Percentiles rank a stretch among this genome's conserved stretches.
These are phyloP conservation scores for Cladophialophora exuberans DNA, from an alignment of 2,329 filamentous ascomycete genomes.

Conservation along the genomic window DNA sequence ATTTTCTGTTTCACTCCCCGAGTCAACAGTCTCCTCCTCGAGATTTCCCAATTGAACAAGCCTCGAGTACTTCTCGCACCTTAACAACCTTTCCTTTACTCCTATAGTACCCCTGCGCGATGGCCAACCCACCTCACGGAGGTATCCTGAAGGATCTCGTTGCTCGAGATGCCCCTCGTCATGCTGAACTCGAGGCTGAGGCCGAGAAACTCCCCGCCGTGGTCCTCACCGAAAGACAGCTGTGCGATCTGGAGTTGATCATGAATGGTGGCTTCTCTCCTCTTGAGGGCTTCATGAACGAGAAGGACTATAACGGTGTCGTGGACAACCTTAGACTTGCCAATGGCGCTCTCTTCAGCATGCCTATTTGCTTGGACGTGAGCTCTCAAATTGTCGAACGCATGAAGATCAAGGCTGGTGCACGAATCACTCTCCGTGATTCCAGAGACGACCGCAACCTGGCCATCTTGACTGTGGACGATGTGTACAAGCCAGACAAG, in stretches of 20 bases:
- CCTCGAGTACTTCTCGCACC: background rate
- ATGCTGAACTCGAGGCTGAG: constrained; percentile 77
- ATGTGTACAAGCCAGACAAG: constrained; percentile 96
- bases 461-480: constrained; percentile 92
- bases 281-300: constrained; percentile 96
- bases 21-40: background rate
- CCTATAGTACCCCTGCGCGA: too few relatives aligned
- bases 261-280: constrained; percentile 98
- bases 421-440: constrained; percentile 86
- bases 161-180: constrained; percentile 84
- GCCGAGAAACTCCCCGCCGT: constrained; percentile 85
- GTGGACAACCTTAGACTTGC: constrained; percentile 85
- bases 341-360: constrained; percentile 89
- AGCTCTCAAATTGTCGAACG: constrained; percentile 74
- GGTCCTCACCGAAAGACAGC: constrained; percentile 85
- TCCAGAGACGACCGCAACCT: constrained; percentile 95
- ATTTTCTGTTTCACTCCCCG: background rate
- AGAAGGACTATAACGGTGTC: constrained; percentile 95
- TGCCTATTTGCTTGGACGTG: constrained; percentile 94
- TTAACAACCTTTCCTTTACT: background rate
- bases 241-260: constrained; percentile 96
- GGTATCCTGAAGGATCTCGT: constrained; percentile 97
- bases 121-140: constrained; percentile 71
- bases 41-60: background rate
- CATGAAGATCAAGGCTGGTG: constrained; percentile 74